A percentile compares a stretch with the other conserved stretches of the same genome.
These are phyloP conservation scores for Beauveria scarabaeidicola DNA, from an alignment of 2,329 filamentous ascomycete genomes.

Conservation along the genomic window DNA sequence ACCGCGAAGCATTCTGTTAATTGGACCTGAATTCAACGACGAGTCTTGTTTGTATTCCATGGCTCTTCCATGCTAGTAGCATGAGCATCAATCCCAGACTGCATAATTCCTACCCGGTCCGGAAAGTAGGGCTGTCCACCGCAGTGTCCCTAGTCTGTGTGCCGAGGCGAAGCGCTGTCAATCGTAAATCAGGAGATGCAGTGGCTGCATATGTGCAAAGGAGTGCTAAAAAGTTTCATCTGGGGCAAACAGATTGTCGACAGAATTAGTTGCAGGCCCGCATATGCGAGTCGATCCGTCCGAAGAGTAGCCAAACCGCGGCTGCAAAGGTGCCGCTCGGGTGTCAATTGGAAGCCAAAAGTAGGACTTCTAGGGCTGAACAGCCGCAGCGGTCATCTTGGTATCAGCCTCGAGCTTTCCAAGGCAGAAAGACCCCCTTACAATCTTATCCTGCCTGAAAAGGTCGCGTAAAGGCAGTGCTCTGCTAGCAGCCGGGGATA, in stretches of 20 bases:
- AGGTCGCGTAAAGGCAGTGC: not conserved
- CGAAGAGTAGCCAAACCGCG: not conserved
- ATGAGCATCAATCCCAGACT: slow-evolving; percentile 8
- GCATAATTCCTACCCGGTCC: not conserved
- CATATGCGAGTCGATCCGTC: not conserved
- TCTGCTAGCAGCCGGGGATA: slow-evolving; percentile 1
- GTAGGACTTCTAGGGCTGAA: not conserved
- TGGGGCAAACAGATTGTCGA: not conserved
- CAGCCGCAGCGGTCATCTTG: not conserved
- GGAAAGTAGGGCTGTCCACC: not conserved
- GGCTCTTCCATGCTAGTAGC: not conserved
- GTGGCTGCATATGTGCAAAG: not conserved
- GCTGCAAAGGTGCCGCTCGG: not conserved
- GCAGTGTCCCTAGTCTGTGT: not conserved
- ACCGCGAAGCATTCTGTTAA: slow-evolving; percentile 6
- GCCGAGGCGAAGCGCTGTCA: slow-evolving; percentile 1
- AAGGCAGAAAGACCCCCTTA: not conserved
- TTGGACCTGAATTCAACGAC: not conserved
- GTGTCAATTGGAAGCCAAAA: not conserved
- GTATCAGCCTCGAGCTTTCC: not conserved
- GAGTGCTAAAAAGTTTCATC: not conserved
- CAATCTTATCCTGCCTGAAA: not conserved
- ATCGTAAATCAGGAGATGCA: not conserved
- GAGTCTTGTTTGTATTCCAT: not conserved
- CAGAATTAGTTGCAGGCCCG: slow-evolving; percentile 7